Base-by-base conservation (phyloP, 257 asterid species). In the Ocimum tenuiflorum region DNA sequence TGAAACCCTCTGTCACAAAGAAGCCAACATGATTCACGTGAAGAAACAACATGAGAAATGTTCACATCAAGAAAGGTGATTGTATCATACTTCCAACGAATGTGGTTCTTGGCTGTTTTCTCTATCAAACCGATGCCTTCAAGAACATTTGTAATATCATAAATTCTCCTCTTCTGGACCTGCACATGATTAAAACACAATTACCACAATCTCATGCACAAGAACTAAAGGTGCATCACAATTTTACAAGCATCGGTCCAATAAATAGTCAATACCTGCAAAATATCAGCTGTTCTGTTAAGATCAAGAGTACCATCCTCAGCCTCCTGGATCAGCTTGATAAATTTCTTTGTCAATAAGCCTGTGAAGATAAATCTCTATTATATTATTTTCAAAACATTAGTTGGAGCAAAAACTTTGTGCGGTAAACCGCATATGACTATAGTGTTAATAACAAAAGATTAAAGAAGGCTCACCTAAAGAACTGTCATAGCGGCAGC, bases 131-230 rank as follows among this genome's bases (percentile, higher is more conserved):
- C 88, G 7, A 89, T 77, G 71, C 97, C 97, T 80, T 89, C 97
- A 59, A 89, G 95, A 67, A 89, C 97, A 79, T 89, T 89, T 20
- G 97, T 89, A 49, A 90, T 90, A 60, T 87, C 97, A 47, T 90
- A 90, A 69, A 90, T 85, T 76, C 95, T 84, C 82, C 97, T 87
- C 78, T 90, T 90, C 72, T 82, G 95, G 50, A 87, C 97, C 97
- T 90, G 85, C 49, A 62, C 38, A 27, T 38, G 53, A 69, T 23
- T 14, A 58, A 65, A 15, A 36, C 24, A 42, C 46, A 66, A 55
- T 56, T 9, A 36, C 58, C 65, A 50, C 6, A 43, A 7, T 38
- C 53, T 29, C 42, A 39, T 20, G 31, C 13, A 19, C 4, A 39
- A 67, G 46, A 6, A 65, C 33, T 20, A 7, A 48, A 67, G 27